Evolutionary conservation across 169 alveolate genomes (phyloP).

Genomic region (Cryptosporidium ubiquitum): DNA sequence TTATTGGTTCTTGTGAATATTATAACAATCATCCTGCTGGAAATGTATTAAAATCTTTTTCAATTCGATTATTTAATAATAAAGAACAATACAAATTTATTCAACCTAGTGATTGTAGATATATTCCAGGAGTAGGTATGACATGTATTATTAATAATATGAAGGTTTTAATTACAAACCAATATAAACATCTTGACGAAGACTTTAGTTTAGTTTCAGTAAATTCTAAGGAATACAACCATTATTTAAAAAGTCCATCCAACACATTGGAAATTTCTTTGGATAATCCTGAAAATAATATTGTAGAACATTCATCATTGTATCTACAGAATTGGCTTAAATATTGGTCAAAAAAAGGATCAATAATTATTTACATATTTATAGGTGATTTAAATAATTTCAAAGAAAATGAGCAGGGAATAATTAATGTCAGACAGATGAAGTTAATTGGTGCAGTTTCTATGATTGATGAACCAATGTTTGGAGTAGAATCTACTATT

Average conservation of each 20-base stretch:
- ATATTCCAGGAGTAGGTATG: slow-evolving; percentile 64
- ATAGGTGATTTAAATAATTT: neutral
- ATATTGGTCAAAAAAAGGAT: slow-evolving; percentile 58
- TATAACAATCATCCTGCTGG: slow-evolving; percentile 64
- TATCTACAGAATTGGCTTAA: slow-evolving; percentile 50
- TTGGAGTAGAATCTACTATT: slow-evolving; percentile 37
- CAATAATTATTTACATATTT: slow-evolving; percentile 39
- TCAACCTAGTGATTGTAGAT: slow-evolving; percentile 36
- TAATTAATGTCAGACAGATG: neutral
- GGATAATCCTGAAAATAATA: slow-evolving; percentile 15
- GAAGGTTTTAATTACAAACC: slow-evolving; percentile 29
- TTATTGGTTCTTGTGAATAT: slow-evolving; percentile 59
- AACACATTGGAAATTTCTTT: neutral
- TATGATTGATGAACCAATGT: slow-evolving; percentile 61
- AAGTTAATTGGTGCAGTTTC: slow-evolving; percentile 51
- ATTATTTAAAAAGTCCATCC: slow-evolving; percentile 3
- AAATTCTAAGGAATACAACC: neutral
- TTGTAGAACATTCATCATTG: neutral
- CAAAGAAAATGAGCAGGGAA: neutral
- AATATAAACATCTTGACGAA: slow-evolving; percentile 10
- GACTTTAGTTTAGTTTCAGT: slow-evolving; percentile 14
- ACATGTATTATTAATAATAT: slow-evolving; percentile 16
- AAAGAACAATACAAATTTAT: neutral
- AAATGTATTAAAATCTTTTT: slow-evolving; percentile 28
- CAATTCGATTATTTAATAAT: slow-evolving; percentile 9